Base-by-base conservation (phyloP, 306 rosid genomes). In the Senna siamea region DNA sequence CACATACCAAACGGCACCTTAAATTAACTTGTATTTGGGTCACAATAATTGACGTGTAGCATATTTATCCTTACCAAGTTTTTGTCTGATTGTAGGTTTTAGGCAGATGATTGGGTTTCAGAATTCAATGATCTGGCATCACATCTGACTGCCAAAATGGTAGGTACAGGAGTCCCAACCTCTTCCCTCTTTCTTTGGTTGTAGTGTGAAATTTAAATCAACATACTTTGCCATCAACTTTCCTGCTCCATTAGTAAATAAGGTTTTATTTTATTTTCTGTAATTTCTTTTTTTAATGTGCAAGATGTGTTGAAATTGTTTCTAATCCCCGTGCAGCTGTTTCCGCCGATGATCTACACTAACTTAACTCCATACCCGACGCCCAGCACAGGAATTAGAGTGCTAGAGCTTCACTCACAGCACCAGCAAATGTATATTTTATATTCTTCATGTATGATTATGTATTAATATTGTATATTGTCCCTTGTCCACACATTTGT, bases 61-160 rank as follows among this genome's bases (percentile, higher is more conserved):
- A 18, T 41, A 6, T 54, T 52, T 66, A 73, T 73, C 37, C 66
- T 73, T 28, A 72, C 30, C 18, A 67, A 66, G 48, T 38, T 20
- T 38, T 53, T 60, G 61, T 30, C 17, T 54, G 64, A 59, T 68
- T 79, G 53, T 61, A 74, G 79, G 79, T 69, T 68, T 26, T 43
- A 2, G 43, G 53, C 23, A 28, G 44, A 52, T 69, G 57, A 41
- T 52, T 70, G 46, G 72, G 28, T 53, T 44, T 63, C 66, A 40
- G 58, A 35, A 34, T 60, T 79, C 40, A 74, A 41, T 28, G 12
- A 47, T 38, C 55, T 38, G 5, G 63, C 50, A 47, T 57, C 83
- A 50, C 20, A 52, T 48, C 6, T 38, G 44, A 18, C 57, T 17
- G 70, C 58, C 17, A 43, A 58, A 64, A 50, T 59, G 72, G 79